Conservation (phyloP, 768 basidiomycete species). For the Termitomyces sp. region DNA sequence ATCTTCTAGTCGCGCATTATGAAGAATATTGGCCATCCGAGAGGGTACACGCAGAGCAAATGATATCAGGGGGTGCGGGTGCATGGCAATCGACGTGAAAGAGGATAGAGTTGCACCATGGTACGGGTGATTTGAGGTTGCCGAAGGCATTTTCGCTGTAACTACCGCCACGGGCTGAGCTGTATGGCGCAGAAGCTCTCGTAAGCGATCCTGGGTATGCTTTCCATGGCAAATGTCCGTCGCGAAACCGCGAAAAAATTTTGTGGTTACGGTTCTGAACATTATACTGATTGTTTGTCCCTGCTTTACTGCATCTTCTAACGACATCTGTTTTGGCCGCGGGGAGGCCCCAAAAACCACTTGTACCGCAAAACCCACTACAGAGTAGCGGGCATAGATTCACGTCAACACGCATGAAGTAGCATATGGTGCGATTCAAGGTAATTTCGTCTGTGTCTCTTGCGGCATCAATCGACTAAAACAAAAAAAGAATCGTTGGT, state of each 20-base stretch:
- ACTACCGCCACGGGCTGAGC: slow-evolving; percentile 88
- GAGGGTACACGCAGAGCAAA: slow-evolving; percentile 92
- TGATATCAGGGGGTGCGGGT: slow-evolving; percentile 83
- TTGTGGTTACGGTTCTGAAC: slow-evolving; percentile 13
- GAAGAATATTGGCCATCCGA: slow-evolving; percentile 71
- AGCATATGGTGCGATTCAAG: slow-evolving; percentile 24
- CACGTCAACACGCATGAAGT: slow-evolving; percentile 4
- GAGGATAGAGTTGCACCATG: slow-evolving; percentile 96
- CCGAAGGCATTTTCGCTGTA: slow-evolving; percentile 61
- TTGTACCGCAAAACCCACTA: too few relatives aligned
- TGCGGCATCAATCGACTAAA: neutral
- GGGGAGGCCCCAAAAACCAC: too few relatives aligned
- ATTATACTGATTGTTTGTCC: slow-evolving; percentile 11
- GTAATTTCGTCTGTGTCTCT: neutral
- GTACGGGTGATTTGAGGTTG: slow-evolving; percentile 31
- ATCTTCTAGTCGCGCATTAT: slow-evolving; percentile 22
- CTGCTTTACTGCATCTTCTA: slow-evolving; percentile 1
- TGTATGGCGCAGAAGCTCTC: slow-evolving; percentile 65
- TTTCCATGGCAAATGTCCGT: slow-evolving; percentile 14
- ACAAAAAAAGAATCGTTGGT: slow-evolving; percentile 74
- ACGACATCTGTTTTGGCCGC: neutral
- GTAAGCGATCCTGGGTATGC: slow-evolving; percentile 33
- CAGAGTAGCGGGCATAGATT: too few relatives aligned
- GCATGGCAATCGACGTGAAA: slow-evolving; percentile 88
- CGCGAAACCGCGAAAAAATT: slow-evolving; percentile 16